Percentiles rank a stretch among this genome's conserved stretches.
Conservation (phyloP, 257 asterid genomes). For the Thymus quinquecostatus region DNA sequence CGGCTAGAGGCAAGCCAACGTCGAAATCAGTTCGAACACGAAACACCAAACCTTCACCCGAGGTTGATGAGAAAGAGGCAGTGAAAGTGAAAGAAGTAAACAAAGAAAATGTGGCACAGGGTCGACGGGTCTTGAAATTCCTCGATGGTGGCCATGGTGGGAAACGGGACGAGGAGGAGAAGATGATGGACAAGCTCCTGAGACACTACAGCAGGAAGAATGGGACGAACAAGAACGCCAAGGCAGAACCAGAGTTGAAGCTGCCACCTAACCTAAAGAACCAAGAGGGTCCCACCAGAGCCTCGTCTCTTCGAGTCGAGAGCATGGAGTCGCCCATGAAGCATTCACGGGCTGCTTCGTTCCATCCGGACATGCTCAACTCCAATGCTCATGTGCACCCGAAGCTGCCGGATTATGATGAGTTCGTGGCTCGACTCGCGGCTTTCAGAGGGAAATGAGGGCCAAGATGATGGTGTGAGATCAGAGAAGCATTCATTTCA, state of each 20-base stretch:
- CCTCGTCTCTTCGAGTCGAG: conserved; percentile 54
- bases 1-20: conserved; percentile 28
- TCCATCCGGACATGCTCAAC: conserved; percentile 47
- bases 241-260: conserved; percentile 24
- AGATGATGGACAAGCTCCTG: conserved; percentile 57
- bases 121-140: conserved; percentile 42
- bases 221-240: conserved; percentile 25
- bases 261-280: conserved; percentile 26
- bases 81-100: conserved; percentile 2
- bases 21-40: conserved; percentile 61
- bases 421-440: conserved; percentile 73
- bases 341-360: conserved; percentile 58
- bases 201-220: conserved; percentile 55
- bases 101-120: conserved; percentile 41
- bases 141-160: conserved; percentile 38
- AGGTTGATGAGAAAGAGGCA: conserved; percentile 5
- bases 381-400: conserved; percentile 69
- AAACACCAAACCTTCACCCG: conserved; percentile 30
- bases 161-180: conserved; percentile 57
- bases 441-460: conserved; percentile 41
- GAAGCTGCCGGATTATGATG: conserved; percentile 77
- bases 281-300: conserved; percentile 46
- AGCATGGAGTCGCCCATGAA: conserved; percentile 36
- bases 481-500: conserved; percentile 18
- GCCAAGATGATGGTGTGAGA: conserved; percentile 1